Evolutionary conservation across 1,284 basidiomycete genomes (phyloP).

Genomic region (Rhodotorula sp.): DNA sequence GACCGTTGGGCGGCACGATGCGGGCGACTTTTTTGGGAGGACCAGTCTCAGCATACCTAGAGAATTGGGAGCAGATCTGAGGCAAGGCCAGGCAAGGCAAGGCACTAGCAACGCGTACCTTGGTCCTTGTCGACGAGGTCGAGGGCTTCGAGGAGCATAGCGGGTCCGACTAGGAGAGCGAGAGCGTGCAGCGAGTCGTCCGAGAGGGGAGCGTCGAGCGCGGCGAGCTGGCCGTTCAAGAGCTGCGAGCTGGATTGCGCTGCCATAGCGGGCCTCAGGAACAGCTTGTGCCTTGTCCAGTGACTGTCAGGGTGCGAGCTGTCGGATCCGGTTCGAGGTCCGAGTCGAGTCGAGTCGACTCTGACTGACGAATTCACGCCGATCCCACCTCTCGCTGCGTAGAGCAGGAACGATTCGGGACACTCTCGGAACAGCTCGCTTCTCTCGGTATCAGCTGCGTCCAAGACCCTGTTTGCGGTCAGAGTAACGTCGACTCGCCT

Average conservation of each 20-base stretch:
- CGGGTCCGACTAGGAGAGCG: slow-evolving; percentile 13
- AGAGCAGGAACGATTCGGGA: no score
- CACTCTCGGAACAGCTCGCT: no score
- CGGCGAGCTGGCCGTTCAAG: not conserved
- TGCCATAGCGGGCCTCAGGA: not conserved
- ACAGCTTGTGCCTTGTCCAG: no score
- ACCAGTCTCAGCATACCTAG: not conserved
- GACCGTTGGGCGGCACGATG: slow-evolving; percentile 17
- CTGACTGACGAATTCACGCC: not conserved
- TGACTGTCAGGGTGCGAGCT: no score
- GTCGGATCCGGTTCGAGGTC: no score
- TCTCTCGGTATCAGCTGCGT: no score
- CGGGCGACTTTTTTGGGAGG: slow-evolving; percentile 8
- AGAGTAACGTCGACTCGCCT: no score
- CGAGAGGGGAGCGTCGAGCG: slow-evolving; percentile 2
- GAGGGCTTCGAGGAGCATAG: slow-evolving; percentile 26
- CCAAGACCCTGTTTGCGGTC: no score
- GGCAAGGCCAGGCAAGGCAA: not conserved
- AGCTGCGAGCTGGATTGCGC: not conserved
- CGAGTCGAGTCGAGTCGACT: not conserved
- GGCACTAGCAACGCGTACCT: slow-evolving; percentile 6
- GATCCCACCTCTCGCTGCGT: no score
- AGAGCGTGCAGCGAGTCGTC: slow-evolving; percentile 17
- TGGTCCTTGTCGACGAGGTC: slow-evolving; percentile 30
- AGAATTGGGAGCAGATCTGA: no score